Conservation (phyloP, 345 rosid species). For the Salix viminalis region DNA sequence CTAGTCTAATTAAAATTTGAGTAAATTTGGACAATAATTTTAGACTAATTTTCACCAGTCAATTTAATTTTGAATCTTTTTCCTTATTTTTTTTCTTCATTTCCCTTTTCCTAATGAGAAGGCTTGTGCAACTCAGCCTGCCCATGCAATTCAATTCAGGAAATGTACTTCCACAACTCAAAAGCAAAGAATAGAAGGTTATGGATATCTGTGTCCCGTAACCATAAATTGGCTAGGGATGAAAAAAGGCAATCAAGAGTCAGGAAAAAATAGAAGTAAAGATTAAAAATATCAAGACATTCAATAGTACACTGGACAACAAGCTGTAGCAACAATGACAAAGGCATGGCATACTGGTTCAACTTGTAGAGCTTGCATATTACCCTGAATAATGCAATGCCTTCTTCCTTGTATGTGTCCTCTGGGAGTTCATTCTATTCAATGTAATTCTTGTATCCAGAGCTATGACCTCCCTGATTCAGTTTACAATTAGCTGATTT, state of each 20-base stretch:
- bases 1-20: neutral
- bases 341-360: slow-evolving; percentile 58
- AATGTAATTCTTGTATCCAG: too few relatives aligned
- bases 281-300: neutral
- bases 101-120: neutral
- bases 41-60: neutral
- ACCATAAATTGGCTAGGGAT: neutral
- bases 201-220: neutral
- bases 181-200: neutral
- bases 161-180: neutral
- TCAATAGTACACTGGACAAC: neutral
- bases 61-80: neutral
- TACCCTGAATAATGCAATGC: slow-evolving; percentile 37
- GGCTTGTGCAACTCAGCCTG: neutral
- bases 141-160: neutral
- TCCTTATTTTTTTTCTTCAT: neutral
- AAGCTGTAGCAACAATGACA: neutral
- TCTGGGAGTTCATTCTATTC: too few relatives aligned
- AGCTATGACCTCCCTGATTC: too few relatives aligned
- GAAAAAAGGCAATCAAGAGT: neutral
- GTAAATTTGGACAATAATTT: neutral
- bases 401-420: too few relatives aligned
- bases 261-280: neutral
- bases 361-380: slow-evolving; percentile 98
- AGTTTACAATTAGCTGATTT: too few relatives aligned